phyloP scores from a whole-genome alignment of 345 rosid species.

The Litchi chinensis region DNA sequence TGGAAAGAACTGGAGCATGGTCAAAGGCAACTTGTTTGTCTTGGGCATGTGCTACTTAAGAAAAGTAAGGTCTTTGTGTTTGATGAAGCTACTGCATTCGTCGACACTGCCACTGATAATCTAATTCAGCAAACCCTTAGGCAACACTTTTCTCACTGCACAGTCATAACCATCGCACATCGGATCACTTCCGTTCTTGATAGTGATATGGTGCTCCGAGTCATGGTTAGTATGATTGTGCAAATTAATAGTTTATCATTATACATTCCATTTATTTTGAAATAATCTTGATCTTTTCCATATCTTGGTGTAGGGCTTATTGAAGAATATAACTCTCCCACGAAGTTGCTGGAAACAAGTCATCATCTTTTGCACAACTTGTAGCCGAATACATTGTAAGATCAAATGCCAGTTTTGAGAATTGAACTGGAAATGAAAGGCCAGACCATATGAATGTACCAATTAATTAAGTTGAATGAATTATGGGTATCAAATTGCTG shows the following conservation, averaged over 20 bases:
- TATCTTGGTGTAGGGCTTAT: not conserved
- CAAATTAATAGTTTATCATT: not conserved
- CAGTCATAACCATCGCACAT: conserved; percentile 59
- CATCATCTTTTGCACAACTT: conserved; percentile 70
- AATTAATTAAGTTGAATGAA: too few relatives aligned
- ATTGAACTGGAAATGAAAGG: not conserved
- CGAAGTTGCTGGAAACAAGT: conserved; percentile 56
- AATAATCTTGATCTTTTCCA: not conserved
- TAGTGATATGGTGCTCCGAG: conserved; percentile 54
- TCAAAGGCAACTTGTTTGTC: conserved; percentile 62
- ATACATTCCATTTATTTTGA: not conserved
- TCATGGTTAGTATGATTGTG: conserved; percentile 33
- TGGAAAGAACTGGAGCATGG: conserved; percentile 74
- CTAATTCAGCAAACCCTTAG: conserved; percentile 51
- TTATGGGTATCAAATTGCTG: too few relatives aligned
- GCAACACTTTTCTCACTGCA: conserved; percentile 49
- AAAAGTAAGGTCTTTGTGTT: conserved; percentile 57
- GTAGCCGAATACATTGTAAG: conserved; percentile 63
- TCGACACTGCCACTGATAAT: conserved; percentile 64
- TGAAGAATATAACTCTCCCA: conserved; percentile 31
- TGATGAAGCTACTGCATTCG: conserved; percentile 68
- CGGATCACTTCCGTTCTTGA: conserved; percentile 58
- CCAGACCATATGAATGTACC: too few relatives aligned
- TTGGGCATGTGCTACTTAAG: conserved; percentile 55
- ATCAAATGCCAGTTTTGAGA: not conserved